Base-by-base conservation (phyloP, 164 flowering plant genomes). In the Brasenia schreberi region DNA sequence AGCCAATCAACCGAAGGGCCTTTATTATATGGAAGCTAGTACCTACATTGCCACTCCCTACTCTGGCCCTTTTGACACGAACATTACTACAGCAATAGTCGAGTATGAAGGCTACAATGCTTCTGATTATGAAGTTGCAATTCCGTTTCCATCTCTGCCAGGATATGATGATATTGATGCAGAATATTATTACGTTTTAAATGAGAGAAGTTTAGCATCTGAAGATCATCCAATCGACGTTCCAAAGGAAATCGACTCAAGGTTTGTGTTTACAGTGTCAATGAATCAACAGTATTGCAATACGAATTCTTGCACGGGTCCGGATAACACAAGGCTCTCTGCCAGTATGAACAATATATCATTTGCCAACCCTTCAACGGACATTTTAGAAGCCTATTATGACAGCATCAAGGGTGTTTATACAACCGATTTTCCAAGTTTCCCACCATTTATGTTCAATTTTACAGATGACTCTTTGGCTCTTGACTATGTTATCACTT, bases 321-420 rank as follows among this genome's bases (percentile, higher is more conserved):
- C 82, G 0, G 65, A 67, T 33, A 82, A 84, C 3, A 75, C 64
- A 11, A 18, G 79, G 1, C 56, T 82, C 0, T 68, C 85, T 0
- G 78, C 89, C 0, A 79, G 83, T 65, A 33, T 87, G 73, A 83
- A 80, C 81, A 87, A 87, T 74, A 68, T 81, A 5, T 83, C 81
- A 66, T 87, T 81, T 44, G 74, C 63, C 7, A 19, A 2, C 5
- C 87, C 88, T 0, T 12, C 65, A 0, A 70, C 77, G 11, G 84
- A 76, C 59, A 63, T 87, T 0, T 69, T 85, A 0, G 67, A 67
- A 66, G 89, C 89, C 4, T 82, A 87, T 62, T 81, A 82, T 39
- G 18, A 72, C 0, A 6, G 65, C 1, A 70, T 77, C 1, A 27
- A 49, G 39, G 39, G 4, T 33, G 39, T 33, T 33, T 33, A 33